Percentiles rank a stretch among this genome's conserved stretches.
Evolutionary conservation across 495 filamentous ascomycete species (phyloP).

Genomic region (Staphylotrichum longicolle): DNA sequence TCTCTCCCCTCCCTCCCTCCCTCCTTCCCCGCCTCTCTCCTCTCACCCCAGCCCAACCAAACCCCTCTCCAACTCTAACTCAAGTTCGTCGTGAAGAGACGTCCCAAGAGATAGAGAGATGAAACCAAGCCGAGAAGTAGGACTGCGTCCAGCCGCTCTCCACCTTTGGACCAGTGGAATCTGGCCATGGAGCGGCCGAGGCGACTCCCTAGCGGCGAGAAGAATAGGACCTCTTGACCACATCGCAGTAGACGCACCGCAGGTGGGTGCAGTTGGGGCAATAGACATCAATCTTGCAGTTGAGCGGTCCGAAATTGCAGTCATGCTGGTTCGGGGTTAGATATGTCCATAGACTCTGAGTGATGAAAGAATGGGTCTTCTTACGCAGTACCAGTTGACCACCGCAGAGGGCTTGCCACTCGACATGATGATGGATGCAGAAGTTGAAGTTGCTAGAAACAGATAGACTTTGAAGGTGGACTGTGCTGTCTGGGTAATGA

Average conservation of each 20-base stretch:
- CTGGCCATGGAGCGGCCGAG: neutral
- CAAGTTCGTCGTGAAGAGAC: no score
- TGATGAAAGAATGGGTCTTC: neutral
- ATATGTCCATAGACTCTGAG: neutral
- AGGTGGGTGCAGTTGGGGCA: slow-evolving; percentile 3
- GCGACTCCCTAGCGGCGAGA: neutral
- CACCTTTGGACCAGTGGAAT: neutral
- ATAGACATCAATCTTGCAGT: neutral
- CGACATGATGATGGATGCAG: neutral
- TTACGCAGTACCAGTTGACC: slow-evolving; percentile 19
- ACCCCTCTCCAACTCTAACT: no score
- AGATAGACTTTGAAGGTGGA: no score
- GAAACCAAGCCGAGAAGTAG: neutral
- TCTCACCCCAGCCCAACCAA: no score
- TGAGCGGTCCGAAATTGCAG: slow-evolving; percentile 15
- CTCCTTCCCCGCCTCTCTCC: no score
- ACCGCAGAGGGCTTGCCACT: neutral
- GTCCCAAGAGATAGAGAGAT: neutral
- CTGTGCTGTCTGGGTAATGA: no score
- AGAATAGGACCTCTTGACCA: neutral
- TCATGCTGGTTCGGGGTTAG: slow-evolving; percentile 3
- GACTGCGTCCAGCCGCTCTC: neutral
- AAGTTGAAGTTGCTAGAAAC: neutral
- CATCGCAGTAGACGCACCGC: slow-evolving; percentile 3
- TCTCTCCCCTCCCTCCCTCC: no score